phyloP scores from a whole-genome alignment of 2,329 filamentous ascomycete genomes.

The Cucurbitaria berberidis region DNA sequence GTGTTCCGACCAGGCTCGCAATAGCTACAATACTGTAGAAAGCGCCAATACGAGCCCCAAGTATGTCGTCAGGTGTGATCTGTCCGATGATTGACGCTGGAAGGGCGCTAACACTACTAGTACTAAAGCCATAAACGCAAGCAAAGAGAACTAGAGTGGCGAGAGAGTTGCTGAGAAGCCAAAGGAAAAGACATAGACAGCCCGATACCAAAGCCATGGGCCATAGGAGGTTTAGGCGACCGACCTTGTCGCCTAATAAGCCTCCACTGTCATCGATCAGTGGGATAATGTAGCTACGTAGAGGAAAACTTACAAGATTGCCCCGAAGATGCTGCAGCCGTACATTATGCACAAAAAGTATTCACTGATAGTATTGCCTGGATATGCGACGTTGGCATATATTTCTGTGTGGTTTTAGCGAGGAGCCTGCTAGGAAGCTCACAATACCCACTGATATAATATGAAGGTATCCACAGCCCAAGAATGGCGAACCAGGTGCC shows the following conservation, averaged over 20 bases:
- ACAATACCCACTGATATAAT: constrained; percentile 45
- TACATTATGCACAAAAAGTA: constrained; percentile 57
- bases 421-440: background rate
- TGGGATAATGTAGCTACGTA: constrained; percentile 50
- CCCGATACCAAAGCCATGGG: constrained; percentile 52
- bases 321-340: constrained; percentile 61
- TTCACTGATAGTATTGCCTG: constrained; percentile 51
- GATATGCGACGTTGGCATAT: constrained; percentile 62
- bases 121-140: constrained; percentile 72
- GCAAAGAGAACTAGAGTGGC: constrained; percentile 68
- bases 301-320: constrained; percentile 55
- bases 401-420: constrained; percentile 61
- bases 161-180: constrained; percentile 58
- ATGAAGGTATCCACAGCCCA: constrained; percentile 39
- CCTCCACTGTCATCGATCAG: constrained; percentile 48
- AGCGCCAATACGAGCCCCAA: constrained; percentile 71
- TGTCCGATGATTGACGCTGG: constrained; percentile 70
- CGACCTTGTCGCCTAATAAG: constrained; percentile 59
- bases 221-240: constrained; percentile 62
- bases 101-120: constrained; percentile 69
- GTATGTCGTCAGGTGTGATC: constrained; percentile 71
- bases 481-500: constrained; percentile 39
- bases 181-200: constrained; percentile 61
- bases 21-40: constrained; percentile 68
- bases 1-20: constrained; percentile 69